Base-by-base conservation (phyloP, 2,329 filamentous ascomycete genomes). In the Alternaria angustiovoidea region DNA sequence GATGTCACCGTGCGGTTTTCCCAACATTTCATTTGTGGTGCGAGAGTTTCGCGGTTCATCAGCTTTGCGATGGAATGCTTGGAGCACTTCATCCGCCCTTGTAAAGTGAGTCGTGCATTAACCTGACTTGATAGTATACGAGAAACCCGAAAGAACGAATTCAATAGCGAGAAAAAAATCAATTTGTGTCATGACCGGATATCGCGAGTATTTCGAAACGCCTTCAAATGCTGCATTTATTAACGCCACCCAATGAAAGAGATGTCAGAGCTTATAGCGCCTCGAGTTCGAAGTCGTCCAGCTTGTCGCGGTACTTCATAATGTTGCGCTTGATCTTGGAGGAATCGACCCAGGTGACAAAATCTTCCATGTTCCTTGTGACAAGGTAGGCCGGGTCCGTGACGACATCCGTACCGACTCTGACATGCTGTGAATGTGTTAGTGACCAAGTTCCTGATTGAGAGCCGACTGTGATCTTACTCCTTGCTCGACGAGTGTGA, bases 311-410 rank as follows among this genome's bases (percentile, higher is more conserved):
- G 78, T 97, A 98, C 81, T 92, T 92, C 87, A 97, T 89, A 66
- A 97, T 96, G 76, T 93, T 95, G 76, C 91, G 87, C 90, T 96
- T 97, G 79, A 98, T 94, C 91, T 97, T 97, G 80, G 92, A 96
- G 61, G 92, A 93, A 72, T 96, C 92, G 9, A 94, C 90, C 94
- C 94, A 98, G 0, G 94, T 97, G 18, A 98, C 91, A 77, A 96
- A 97, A 81, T 98, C 94, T 81, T 98, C 94, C 86, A 96, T 92
- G 62, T 88, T 91, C 66, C 94, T 81, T 48, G 92, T 95, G 7
- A 98, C 93, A 54, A 97, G 80, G 73, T 93, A 97, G 0, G 93
- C 94, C 28, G 93, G 89, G 76, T 98, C 94, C 2, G 92, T 96
- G 26, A 97, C 87, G 1, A 94, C 91, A 75, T 97, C 93, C 0